phyloP scores from a whole-genome alignment of 169 alveolate genomes.

The Plasmodium cynomolgi region DNA sequence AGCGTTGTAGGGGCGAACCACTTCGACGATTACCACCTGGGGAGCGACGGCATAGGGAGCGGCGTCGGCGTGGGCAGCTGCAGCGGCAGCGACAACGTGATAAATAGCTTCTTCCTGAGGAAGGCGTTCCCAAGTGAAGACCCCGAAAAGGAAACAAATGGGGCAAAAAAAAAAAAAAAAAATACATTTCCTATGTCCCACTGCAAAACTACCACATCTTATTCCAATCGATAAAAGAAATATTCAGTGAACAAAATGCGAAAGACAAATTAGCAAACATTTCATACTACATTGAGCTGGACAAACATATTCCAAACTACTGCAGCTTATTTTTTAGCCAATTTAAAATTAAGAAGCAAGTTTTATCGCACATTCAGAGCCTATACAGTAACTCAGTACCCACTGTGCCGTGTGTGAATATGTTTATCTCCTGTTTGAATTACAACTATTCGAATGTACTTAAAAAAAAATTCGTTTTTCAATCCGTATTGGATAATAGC shows the following conservation, averaged over 20 bases:
- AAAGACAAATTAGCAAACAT: conserved; percentile 23
- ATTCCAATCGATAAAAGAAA: conserved; percentile 27
- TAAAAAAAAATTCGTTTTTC: conserved; percentile 62
- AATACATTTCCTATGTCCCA: conserved; percentile 68
- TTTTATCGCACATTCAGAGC: conserved; percentile 43
- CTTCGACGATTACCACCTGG: background rate
- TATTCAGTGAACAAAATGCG: conserved; percentile 23
- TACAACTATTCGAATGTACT: conserved; percentile 31
- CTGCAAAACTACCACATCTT: conserved; percentile 36
- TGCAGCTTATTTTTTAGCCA: conserved; percentile 35
- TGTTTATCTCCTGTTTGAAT: conserved; percentile 55
- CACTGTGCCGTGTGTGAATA: conserved; percentile 30
- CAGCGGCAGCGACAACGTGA: background rate
- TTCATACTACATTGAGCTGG: conserved; percentile 56
- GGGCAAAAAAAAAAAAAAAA: conserved; percentile 22
- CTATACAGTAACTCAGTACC: conserved; percentile 21
- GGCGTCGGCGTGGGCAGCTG: no score
- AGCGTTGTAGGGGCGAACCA: background rate
- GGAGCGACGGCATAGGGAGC: no score
- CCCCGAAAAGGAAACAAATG: background rate
- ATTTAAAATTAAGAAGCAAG: conserved; percentile 27
- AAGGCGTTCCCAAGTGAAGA: background rate
- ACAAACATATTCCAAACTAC: conserved; percentile 28
- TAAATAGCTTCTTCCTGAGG: conserved; percentile 42
- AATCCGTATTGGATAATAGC: conserved; percentile 14